phyloP scores from a whole-genome alignment of 2,329 filamentous ascomycete genomes.

The Aspergillus carbonarius region DNA sequence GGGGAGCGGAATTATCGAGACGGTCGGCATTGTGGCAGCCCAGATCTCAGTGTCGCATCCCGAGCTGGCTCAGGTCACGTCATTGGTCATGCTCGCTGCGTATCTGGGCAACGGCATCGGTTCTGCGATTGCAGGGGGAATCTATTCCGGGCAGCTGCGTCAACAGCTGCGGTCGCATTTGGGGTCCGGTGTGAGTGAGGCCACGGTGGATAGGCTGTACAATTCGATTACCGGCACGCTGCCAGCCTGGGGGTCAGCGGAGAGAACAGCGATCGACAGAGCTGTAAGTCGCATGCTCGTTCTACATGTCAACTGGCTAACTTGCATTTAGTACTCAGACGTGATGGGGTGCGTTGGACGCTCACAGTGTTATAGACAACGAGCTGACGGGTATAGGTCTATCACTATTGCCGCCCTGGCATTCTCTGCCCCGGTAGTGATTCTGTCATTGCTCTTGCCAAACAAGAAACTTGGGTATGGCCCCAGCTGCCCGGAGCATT shows the following conservation, averaged over 20 bases:
- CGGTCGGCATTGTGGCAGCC: slow-evolving; percentile 44
- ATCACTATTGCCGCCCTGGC: slow-evolving; percentile 34
- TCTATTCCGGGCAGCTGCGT: slow-evolving; percentile 51
- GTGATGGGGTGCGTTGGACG: slow-evolving; percentile 24
- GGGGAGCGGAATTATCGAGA: slow-evolving; percentile 49
- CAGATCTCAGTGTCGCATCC: slow-evolving; percentile 49
- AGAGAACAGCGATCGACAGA: slow-evolving; percentile 45
- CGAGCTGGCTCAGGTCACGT: slow-evolving; percentile 51
- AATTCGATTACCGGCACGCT: slow-evolving; percentile 48
- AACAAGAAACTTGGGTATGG: slow-evolving; percentile 28
- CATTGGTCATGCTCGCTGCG: slow-evolving; percentile 45
- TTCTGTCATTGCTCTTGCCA: slow-evolving; percentile 28
- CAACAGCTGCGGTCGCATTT: slow-evolving; percentile 38
- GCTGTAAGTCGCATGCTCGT: slow-evolving; percentile 27
- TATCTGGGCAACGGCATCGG: slow-evolving; percentile 41
- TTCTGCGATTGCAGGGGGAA: slow-evolving; percentile 48
- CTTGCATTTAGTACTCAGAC: slow-evolving; percentile 26
- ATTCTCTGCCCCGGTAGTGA: slow-evolving; percentile 27
- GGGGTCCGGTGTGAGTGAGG: slow-evolving; percentile 29
- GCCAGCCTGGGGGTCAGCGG: slow-evolving; percentile 42
- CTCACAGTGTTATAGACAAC: background rate
- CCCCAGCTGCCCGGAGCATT: background rate
- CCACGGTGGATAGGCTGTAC: slow-evolving; percentile 40
- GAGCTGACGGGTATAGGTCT: slow-evolving; percentile 19
- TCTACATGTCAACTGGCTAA: slow-evolving; percentile 7